These are phyloP conservation scores for Blastocladiella emersonii DNA, from an alignment of 371 early-diverging fungal species.

Conservation along the genomic window DNA sequence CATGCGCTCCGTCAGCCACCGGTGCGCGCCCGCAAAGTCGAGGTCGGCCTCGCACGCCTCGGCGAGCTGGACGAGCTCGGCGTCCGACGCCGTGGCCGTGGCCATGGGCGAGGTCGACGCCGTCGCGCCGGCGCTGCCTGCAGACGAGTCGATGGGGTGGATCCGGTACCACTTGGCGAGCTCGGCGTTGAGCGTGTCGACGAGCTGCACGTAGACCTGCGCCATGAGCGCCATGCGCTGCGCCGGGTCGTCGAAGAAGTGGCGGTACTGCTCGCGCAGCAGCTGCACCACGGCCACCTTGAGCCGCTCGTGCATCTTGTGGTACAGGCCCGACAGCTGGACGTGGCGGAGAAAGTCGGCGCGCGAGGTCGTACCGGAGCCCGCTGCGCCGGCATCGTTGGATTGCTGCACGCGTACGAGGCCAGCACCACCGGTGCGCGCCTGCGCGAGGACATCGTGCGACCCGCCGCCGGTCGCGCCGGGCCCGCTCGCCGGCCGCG, in stretches of 20 bases:
- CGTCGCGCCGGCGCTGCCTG: neutral
- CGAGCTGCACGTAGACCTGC: neutral
- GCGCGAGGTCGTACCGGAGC: slow-evolving; percentile 20
- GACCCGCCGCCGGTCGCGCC: too few relatives aligned
- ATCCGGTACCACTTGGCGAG: neutral
- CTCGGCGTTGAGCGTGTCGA: neutral
- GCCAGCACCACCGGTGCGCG: too few relatives aligned
- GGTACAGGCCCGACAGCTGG: slow-evolving; percentile 3
- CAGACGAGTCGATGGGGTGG: neutral
- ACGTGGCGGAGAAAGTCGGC: slow-evolving; percentile 20
- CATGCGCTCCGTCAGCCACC: neutral
- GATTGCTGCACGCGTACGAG: too few relatives aligned
- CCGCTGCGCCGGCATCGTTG: too few relatives aligned
- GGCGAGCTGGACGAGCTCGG: neutral
- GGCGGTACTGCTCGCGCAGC: neutral
- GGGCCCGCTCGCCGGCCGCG: neutral
- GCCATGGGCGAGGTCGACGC: too few relatives aligned
- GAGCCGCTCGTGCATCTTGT: neutral
- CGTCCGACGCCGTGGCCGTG: too few relatives aligned
- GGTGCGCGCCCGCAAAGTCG: neutral
- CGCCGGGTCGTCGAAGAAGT: neutral
- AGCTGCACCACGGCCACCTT: slow-evolving; percentile 5
- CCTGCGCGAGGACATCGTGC: too few relatives aligned
- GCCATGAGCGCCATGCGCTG: neutral
- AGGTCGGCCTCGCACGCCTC: neutral